Conservation (phyloP, 257 asterid genomes). For the Cruciata laevipes region DNA sequence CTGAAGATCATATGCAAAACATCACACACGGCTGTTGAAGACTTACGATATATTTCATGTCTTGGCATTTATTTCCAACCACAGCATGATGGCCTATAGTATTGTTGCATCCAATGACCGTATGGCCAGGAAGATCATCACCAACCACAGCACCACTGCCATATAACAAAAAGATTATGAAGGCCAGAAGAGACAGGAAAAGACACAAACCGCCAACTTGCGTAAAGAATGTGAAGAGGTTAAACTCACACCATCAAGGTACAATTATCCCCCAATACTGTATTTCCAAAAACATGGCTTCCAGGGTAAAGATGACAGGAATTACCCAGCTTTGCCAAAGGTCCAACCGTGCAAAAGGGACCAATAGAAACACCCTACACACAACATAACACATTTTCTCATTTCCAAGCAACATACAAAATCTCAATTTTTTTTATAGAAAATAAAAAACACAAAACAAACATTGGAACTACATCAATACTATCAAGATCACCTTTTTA, state of each 20-base stretch:
- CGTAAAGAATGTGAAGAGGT: conserved; percentile 5
- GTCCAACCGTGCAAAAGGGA: conserved; percentile 85
- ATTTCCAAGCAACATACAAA: conserved; percentile 8
- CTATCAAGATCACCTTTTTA: not conserved
- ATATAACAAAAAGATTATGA: conserved; percentile 2
- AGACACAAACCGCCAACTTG: not conserved
- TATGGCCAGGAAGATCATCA: conserved; percentile 84
- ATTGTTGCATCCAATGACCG: conserved; percentile 70
- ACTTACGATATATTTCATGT: conserved; percentile 73
- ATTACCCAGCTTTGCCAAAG: conserved; percentile 63
- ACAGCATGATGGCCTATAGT: conserved; percentile 84
- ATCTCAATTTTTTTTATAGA: not conserved
- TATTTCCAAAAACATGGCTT: conserved; percentile 73
- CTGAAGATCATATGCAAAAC: not conserved
- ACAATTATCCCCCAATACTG: conserved; percentile 76
- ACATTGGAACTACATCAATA: not conserved
- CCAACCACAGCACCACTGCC: conserved; percentile 90
- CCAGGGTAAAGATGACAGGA: conserved; percentile 69
- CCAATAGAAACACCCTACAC: conserved; percentile 79
- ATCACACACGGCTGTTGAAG: conserved; percentile 1
- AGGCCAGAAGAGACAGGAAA: not conserved
- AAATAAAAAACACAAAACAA: not conserved
- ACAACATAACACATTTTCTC: conserved; percentile 20
- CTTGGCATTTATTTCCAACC: conserved; percentile 86
- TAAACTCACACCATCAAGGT: conserved; percentile 63